These are phyloP conservation scores for Ceratobasidium sp. DNA, from an alignment of 1,284 basidiomycete species.

Conservation along the genomic window DNA sequence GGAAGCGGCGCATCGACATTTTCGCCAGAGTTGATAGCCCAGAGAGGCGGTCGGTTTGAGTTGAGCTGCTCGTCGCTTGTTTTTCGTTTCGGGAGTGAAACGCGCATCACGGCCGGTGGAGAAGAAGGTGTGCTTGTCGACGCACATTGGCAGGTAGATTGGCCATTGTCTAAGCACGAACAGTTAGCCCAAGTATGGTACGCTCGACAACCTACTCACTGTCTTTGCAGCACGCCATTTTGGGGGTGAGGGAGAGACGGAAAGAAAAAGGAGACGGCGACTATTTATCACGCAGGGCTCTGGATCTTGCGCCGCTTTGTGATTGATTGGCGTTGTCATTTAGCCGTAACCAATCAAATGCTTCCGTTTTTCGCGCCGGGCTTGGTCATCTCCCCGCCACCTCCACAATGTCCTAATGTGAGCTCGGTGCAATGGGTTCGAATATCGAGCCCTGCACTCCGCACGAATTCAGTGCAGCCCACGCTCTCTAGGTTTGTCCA, in stretches of 20 bases:
- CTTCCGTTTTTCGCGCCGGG: neutral
- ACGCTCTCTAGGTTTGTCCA: too few relatives aligned
- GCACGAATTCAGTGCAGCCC: too few relatives aligned
- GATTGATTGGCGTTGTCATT: conserved; percentile 17
- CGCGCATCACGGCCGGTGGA: conserved; percentile 3
- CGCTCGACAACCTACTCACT: conserved; percentile 1
- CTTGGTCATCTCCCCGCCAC: neutral
- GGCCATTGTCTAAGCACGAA: neutral
- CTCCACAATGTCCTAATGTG: too few relatives aligned
- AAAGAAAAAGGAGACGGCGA: neutral
- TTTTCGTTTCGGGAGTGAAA: conserved; percentile 20
- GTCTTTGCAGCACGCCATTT: conserved; percentile 43
- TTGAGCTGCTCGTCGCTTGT: neutral
- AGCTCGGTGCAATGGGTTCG: too few relatives aligned
- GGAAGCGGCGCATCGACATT: conserved; percentile 47
- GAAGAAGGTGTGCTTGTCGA: conserved; percentile 24
- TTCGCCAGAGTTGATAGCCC: conserved; percentile 48
- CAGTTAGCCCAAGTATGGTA: neutral
- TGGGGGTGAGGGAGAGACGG: neutral
- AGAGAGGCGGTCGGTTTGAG: conserved; percentile 48
- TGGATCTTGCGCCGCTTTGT: conserved; percentile 25
- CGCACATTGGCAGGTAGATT: conserved; percentile 32
- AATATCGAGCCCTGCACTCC: too few relatives aligned
- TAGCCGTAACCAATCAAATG: conserved; percentile 15
- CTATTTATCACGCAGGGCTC: conserved; percentile 15